Evolutionary conservation across 2,329 filamentous ascomycete species (phyloP), one percentile per base, ranked within the genome.

Genomic region (Fusarium sp.): DNA sequence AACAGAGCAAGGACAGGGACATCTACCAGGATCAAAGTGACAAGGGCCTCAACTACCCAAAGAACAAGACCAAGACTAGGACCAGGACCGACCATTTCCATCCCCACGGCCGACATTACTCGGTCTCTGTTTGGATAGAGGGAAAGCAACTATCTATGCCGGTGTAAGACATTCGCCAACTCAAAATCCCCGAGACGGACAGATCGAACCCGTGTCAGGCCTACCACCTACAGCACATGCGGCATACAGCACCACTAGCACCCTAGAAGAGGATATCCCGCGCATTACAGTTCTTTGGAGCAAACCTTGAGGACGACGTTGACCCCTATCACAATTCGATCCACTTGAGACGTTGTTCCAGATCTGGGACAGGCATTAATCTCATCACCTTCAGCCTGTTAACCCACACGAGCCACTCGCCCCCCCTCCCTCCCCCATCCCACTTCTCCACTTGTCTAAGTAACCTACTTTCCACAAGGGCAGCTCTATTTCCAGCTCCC

Each of bases 151-250:
- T 54, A 68, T 50, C 51, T 55, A 54, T 68, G 69, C 62, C 59
- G 62, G 67, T 74, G 68, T 76, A 74, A 75, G 74, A 75, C 75
- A 76, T 70, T 54, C 56, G 60, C 70, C 74, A 75, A 76, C 74
- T 74, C 71, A 74, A 75, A 77, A 73, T 71, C 64, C 72, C 72
- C 68, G 72, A 73, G 63, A 70, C 71, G 60, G 58, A 59, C 67
- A 39, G 63, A 59, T 61, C 51, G 58, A 60, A 38, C 70, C 58
- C 51, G 53, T 58, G 56, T 58, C 59, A 72, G 45, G 61, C 65
- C 65, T 54, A 44, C 53, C 50, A 60, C 39, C 38, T 56, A 33
- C 53, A 42, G 30, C 28, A 39, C 41, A 24, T 16, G 41, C 41
- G 41, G 24, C 41, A 42, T n/a, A 26, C 28, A 44, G 6, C n/a